Conservation (phyloP, 331 rosid species). For the Malus hybrid region DNA sequence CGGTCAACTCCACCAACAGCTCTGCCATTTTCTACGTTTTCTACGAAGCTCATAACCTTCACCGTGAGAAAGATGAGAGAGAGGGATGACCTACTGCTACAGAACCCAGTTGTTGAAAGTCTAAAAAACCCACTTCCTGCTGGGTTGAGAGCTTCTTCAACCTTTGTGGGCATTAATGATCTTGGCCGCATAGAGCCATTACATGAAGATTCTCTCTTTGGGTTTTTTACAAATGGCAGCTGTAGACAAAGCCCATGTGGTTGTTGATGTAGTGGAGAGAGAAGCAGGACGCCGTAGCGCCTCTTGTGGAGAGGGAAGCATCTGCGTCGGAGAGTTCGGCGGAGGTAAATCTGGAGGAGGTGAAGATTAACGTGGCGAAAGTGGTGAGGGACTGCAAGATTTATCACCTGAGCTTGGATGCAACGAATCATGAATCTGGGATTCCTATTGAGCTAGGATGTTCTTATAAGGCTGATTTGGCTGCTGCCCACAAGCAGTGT, state of each 20-base stretch:
- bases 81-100: constrained; percentile 29
- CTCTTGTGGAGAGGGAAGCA: constrained; percentile 28
- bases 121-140: constrained; percentile 15
- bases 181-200: constrained; percentile 29
- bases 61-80: background rate
- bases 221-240: constrained; percentile 37
- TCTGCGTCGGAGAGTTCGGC: constrained; percentile 24
- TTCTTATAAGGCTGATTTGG: no score
- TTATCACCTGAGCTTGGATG: constrained; percentile 41
- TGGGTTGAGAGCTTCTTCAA: constrained; percentile 16
- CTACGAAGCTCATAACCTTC: constrained; percentile 62
- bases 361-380: constrained; percentile 27
- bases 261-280: constrained; percentile 26
- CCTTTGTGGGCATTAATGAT: constrained; percentile 33
- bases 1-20: constrained; percentile 15
- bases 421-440: background rate
- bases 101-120: constrained; percentile 21
- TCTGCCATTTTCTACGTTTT: constrained; percentile 56
- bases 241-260: constrained; percentile 36
- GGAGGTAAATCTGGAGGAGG: constrained; percentile 38
- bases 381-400: constrained; percentile 44
- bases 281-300: constrained; percentile 33
- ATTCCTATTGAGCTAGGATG: no score
- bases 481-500: no score
- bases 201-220: constrained; percentile 65